These are phyloP conservation scores for Neofusicoccum cordaticola DNA, from an alignment of 2,329 filamentous ascomycete species.

Conservation along the genomic window DNA sequence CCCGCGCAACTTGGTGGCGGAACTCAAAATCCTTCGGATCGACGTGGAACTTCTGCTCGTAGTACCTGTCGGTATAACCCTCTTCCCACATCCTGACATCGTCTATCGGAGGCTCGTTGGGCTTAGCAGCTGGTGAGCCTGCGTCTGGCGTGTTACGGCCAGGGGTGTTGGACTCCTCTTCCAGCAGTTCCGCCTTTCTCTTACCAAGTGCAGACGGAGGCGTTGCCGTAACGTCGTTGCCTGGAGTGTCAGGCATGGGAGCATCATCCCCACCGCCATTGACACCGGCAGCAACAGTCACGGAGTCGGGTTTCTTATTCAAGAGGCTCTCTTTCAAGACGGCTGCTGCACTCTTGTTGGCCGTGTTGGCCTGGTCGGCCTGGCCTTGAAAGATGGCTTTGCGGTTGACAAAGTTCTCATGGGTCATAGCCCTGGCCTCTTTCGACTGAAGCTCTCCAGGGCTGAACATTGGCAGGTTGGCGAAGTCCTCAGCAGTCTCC, in stretches of 20 bases:
- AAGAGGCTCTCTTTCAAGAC: slow-evolving; percentile 77
- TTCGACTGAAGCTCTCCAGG: slow-evolving; percentile 37
- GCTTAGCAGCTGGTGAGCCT: slow-evolving; percentile 45
- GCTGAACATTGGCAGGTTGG: slow-evolving; percentile 32
- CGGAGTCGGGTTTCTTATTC: slow-evolving; percentile 28
- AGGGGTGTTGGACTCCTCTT: slow-evolving; percentile 60
- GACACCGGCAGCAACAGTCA: slow-evolving; percentile 20
- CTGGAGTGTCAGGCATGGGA: slow-evolving; percentile 22
- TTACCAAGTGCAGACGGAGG: slow-evolving; percentile 61
- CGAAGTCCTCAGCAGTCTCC: slow-evolving; percentile 24
- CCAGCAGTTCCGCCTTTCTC: slow-evolving; percentile 71
- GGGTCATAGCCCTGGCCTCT: slow-evolving; percentile 59
- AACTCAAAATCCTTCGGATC: slow-evolving; percentile 79
- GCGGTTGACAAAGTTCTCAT: slow-evolving; percentile 84
- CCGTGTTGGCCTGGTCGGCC: slow-evolving; percentile 80
- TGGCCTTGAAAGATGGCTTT: slow-evolving; percentile 52
- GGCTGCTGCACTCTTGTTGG: slow-evolving; percentile 93
- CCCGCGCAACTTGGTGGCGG: slow-evolving; percentile 79
- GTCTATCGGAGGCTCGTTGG: slow-evolving; percentile 69
- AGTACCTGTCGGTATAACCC: slow-evolving; percentile 92
- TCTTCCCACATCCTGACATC: slow-evolving; percentile 91
- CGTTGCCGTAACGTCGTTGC: slow-evolving; percentile 33
- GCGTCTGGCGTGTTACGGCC: slow-evolving; percentile 57
- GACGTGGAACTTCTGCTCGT: slow-evolving; percentile 92
- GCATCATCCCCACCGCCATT: slow-evolving; percentile 21